Evolutionary conservation across 495 filamentous ascomycete genomes (phyloP), one percentile per base, ranked within the genome.

Genomic region (Parathielavia appendiculata): DNA sequence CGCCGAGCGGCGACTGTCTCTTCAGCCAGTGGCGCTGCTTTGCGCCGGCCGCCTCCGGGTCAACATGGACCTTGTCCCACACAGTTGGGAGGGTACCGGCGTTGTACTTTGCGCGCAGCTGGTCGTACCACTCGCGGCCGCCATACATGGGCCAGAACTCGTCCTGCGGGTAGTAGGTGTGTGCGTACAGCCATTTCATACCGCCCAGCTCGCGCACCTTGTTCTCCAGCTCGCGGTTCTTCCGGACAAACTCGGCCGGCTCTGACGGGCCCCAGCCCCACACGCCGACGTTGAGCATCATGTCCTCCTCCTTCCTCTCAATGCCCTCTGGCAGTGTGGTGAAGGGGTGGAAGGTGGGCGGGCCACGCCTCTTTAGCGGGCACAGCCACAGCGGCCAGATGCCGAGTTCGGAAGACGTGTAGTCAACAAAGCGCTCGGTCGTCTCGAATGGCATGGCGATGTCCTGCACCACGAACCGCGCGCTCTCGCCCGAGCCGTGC

Each of bases 191-290:
- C 80, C 80, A 83, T 69, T 83, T 83, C 71, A 78, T 80, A 9
- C 89, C 89, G 16, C 84, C 82, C 3, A 92, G 75, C 54, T 81
- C 80, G 13, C 71, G 74, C 10, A 92, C 75, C 54, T 83, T 83
- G 0, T 66, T 61, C 69, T 92, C 89, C 9, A 92, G 69, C 16
- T 77, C 77, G 5, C 83, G 77, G 70, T 92, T 90, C 54, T 77
- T 79, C 0, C 62, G 57, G 8, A 89, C 68, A 61, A 80, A 80
- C 32, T 71, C 65, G 7, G 54, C 61, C 14, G 66, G 69, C 34
- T 74, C 55, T 8, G 61, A 46, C 0, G 77, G 77, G 14, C 78
- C 78, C 68, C 72, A 76, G 8, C 80, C 80, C 79, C 80, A 83
- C 1, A 83, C 71, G 17, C 80, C 80, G 14, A 83, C 69, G 60